Base-by-base conservation (phyloP, 2,329 filamentous ascomycete genomes). In the Aspergillus niger region DNA sequence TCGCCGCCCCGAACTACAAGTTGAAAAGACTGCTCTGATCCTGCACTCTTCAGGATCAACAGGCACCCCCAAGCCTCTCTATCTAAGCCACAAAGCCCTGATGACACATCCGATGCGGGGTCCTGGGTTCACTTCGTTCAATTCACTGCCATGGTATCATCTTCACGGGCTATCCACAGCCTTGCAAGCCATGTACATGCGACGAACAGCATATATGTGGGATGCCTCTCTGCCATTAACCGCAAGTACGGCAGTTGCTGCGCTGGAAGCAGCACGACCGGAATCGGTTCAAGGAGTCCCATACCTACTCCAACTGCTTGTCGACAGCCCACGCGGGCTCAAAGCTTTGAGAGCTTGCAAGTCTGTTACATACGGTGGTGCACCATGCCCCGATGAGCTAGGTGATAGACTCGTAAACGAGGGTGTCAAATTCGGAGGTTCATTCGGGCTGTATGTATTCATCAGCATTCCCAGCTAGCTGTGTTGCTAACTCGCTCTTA, bases 1-100 rank as follows among this genome's bases (percentile, higher is more conserved):
- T 30, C 65, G 63, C 6, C 69, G 65, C 63, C 61, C 62, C 24
- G 74, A 68, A 52, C 63, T 38, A 63, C 78, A 64, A 65, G 72
- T 41, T 17, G 66, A 54, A 28, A 74, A 74, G 51, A 64, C 73
- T 1, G 75, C 75, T 0, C 63, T 81, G 32, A 80, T 82, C 28
- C 72, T 78, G 43, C 81, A 83, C 62, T 82, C 81, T 0, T 82
- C 80, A 0, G 81, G 81, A 0, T 81, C 80, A 2, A 82, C 80
- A 0, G 80, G 80, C 0, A 73, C 77, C 3, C 80, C 80, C 0
- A 82, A 82, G 59, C 79, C 80, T 3, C 68, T 82, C 2, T 71
- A 76, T 13, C 72, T 81, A 36, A 79, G 77, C 2, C 79, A 82
- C 56, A 70, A 72, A 38, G 74, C 73, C 4, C 55, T 80, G 22